Evolutionary conservation across 345 rosid species (phyloP), one percentile per base, ranked within the genome.

Genomic region (Iberis pinnata): DNA sequence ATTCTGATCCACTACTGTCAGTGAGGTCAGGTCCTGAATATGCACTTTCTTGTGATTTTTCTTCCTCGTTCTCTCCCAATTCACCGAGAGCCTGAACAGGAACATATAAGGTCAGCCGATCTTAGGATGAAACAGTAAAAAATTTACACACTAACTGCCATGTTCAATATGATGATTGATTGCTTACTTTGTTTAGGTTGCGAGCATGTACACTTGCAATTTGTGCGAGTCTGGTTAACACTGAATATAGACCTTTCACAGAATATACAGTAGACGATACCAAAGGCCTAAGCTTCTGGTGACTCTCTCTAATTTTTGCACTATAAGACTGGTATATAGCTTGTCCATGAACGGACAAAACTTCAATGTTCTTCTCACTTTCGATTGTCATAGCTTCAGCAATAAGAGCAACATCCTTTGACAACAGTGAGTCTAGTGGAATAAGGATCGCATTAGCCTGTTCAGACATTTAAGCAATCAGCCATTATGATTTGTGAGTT

Each of bases 161-260:
- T 43, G 40, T 43, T 38, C 47, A 32, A 61, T 9, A 7, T 29
- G 33, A 29, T 44, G 49, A 49, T 49, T 19, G 40, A 52, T 53
- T 35, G 29, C 64, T 70, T 74, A 88, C 96, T 67, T 84, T 80
- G 64, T 88, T 85, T 58, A 88, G 82, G 74, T 82, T 84, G 48
- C 93, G 89, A 16, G 96, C 83, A 69, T 86, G 95, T 31, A 81
- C 77, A 74, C 89, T 81, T 54, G 97, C 95, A 53, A 86, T 73
- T 62, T 75, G 78, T 33, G 95, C 97, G 58, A 89, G 95, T 75
- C 74, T 83, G 27, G 70, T 73, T 66, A 83, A 58, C 72, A 86
- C 70, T 35, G 76, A 69, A 70, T 76, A 70, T 18, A 89, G 73
- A 55, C 73, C 89, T 73, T 77, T 75, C 60, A 80, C 93, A 22